phyloP scores from a whole-genome alignment of 2,329 filamentous ascomycete genomes.

The Huntiella decipiens region DNA sequence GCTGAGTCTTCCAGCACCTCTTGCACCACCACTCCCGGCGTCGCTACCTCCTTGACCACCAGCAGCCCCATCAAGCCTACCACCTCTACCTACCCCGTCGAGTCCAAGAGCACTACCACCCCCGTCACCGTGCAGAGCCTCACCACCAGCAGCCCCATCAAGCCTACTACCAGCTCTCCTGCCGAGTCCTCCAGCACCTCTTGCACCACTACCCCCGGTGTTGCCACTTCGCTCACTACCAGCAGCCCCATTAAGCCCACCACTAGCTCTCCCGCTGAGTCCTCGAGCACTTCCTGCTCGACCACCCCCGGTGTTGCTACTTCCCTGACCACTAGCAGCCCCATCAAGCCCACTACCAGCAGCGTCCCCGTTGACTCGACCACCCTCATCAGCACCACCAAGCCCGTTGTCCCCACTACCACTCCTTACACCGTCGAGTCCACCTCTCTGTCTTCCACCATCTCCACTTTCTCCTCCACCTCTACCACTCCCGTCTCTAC shows the following conservation, averaged over 20 bases:
- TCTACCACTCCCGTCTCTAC: background rate
- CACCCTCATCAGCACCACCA: background rate
- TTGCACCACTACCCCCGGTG: too few relatives aligned
- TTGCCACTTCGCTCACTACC: background rate
- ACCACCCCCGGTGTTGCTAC: background rate
- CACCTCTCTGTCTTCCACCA: too few relatives aligned
- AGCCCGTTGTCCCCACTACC: background rate
- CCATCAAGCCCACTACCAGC: background rate
- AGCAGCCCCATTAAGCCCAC: conserved; percentile 1
- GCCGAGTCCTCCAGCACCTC: background rate
- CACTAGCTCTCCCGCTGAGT: background rate
- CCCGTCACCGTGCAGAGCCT: too few relatives aligned
- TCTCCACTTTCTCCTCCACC: background rate
- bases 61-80: too few relatives aligned
- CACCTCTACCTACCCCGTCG: too few relatives aligned
- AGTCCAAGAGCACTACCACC: too few relatives aligned
- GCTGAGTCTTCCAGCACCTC: too few relatives aligned
- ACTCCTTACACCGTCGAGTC: background rate
- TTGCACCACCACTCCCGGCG: too few relatives aligned
- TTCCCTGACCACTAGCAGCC: background rate
- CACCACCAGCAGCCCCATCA: background rate
- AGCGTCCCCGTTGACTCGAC: background rate
- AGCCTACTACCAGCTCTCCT: background rate
- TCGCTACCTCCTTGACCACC: background rate
- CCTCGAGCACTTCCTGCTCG: background rate